A percentile compares a stretch with the other conserved stretches of the same genome.
phyloP scores from a whole-genome alignment of 2,329 filamentous ascomycete species.

The Fusarium gaditjirri region DNA sequence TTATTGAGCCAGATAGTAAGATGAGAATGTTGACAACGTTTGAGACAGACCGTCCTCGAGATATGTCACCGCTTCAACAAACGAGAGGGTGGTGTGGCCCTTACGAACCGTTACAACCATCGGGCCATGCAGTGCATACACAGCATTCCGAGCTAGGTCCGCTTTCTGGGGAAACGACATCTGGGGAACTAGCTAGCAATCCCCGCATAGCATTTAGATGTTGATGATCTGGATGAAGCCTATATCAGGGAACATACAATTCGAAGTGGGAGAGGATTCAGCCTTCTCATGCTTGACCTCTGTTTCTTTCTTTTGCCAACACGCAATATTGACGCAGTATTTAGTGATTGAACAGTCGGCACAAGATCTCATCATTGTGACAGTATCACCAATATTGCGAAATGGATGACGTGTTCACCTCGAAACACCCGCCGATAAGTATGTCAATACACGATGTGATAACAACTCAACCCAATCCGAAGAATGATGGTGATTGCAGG shows the following conservation, averaged over 20 bases:
- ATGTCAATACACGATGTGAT: slow-evolving; percentile 5
- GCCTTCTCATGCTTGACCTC: background rate
- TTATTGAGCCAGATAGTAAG: slow-evolving; percentile 7
- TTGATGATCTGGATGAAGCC: slow-evolving; percentile 10
- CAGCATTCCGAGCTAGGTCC: slow-evolving; percentile 22
- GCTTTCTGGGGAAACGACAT: slow-evolving; percentile 35
- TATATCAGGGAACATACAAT: slow-evolving; percentile 1
- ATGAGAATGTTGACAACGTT: background rate
- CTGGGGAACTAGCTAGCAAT: slow-evolving; percentile 29
- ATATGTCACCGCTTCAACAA: slow-evolving; percentile 9
- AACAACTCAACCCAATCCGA: slow-evolving; percentile 1
- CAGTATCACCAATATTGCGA: background rate
- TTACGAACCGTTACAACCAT: slow-evolving; percentile 11
- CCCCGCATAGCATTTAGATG: slow-evolving; percentile 27
- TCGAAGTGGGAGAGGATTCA: slow-evolving; percentile 2
- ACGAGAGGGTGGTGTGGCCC: slow-evolving; percentile 32
- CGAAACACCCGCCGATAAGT: slow-evolving; percentile 1
- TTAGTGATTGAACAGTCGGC: background rate
- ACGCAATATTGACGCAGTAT: background rate
- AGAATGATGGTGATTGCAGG: slow-evolving; percentile 15
- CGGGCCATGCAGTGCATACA: background rate
- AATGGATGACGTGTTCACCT: slow-evolving; percentile 11
- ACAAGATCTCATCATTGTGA: background rate
- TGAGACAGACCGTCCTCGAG: background rate
- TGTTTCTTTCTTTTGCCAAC: background rate